Percentiles rank a stretch among this genome's conserved stretches.
These are phyloP conservation scores for Phytophthora agathidicida DNA, from an alignment of 352 stramenopile species.

Conservation along the genomic window DNA sequence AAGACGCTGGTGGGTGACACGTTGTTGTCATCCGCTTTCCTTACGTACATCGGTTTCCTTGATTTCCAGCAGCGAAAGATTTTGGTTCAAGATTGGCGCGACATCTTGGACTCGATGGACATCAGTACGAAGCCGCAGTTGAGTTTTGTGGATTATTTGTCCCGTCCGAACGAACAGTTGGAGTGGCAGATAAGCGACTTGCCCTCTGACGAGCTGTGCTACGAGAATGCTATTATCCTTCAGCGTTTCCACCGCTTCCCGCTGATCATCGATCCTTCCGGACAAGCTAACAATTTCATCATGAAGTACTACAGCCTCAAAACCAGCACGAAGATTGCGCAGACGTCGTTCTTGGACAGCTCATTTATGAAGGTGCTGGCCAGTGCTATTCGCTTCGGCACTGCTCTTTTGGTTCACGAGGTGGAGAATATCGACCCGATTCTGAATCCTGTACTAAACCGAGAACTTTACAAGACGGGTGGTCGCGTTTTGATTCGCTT, in stretches of 20 bases:
- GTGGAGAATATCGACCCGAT: constrained; percentile 99
- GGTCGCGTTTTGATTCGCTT: constrained; percentile 98
- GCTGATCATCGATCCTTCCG: constrained; percentile 98
- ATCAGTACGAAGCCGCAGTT: constrained; percentile 86
- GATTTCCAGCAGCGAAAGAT: constrained; percentile 96
- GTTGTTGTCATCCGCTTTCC: constrained; percentile 95
- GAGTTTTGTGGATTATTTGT: constrained; percentile 97
- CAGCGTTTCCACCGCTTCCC: constrained; percentile 97
- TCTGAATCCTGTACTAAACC: constrained; percentile 99
- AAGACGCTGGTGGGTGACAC: constrained; percentile 97
- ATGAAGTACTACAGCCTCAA: constrained; percentile 97
- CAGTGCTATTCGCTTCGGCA: constrained; percentile 99
- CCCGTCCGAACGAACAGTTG: constrained; percentile 93
- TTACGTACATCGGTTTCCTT: constrained; percentile 99
- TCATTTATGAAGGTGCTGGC: constrained; percentile 99
- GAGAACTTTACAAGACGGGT: constrained; percentile 98
- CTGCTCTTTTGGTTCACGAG: constrained; percentile 98
- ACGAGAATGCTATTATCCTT: constrained; percentile 99
- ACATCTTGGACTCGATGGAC: constrained; percentile 93
- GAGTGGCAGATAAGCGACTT: constrained; percentile 97
- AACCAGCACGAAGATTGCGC: constrained; percentile 94
- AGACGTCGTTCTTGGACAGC: constrained; percentile 99
- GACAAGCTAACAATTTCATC: constrained; percentile 98
- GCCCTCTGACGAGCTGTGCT: constrained; percentile 96
- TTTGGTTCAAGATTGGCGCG: constrained; percentile 95